Percentiles rank a stretch among this genome's conserved stretches.
phyloP scores from a whole-genome alignment of 768 basidiomycete species.

The Suillus occidentalis region DNA sequence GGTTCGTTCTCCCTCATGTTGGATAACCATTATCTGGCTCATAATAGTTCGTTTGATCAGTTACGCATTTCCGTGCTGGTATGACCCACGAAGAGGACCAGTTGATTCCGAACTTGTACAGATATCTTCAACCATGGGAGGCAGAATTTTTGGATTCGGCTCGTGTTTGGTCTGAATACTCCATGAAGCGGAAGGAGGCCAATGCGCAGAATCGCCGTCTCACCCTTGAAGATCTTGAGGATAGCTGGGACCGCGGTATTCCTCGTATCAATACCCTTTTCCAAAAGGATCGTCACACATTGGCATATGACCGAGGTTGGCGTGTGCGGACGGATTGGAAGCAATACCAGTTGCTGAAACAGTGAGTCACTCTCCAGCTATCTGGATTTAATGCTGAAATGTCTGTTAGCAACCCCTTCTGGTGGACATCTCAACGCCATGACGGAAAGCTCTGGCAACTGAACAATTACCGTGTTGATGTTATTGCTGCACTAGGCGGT shows the following conservation, averaged over 20 bases:
- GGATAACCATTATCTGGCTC: not conserved
- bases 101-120: constrained; percentile 95
- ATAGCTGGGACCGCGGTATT: constrained; percentile 98
- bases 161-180: constrained; percentile 99
- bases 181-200: constrained; percentile 99
- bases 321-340: constrained; percentile 98
- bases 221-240: constrained; percentile 96
- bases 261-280: constrained; percentile 98
- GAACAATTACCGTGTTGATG: constrained; percentile 98
- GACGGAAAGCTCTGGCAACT: constrained; percentile 96
- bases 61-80: constrained; percentile 98
- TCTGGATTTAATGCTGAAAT: constrained; percentile 12
- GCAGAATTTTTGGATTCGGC: constrained; percentile 97
- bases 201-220: constrained; percentile 96
- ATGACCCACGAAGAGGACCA: constrained; percentile 97
- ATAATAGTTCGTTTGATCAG: constrained; percentile 33
- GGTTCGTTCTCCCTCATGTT: constrained; percentile 40
- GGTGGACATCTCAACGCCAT: constrained; percentile 98
- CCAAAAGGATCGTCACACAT: constrained; percentile 97
- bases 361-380: constrained; percentile 47
- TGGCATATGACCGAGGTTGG: constrained; percentile 99
- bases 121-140: constrained; percentile 97
- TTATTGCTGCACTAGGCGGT: constrained; percentile 96
- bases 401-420: constrained; percentile 82
- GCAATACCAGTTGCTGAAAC: constrained; percentile 91